Base-by-base conservation (phyloP, 2,329 filamentous ascomycete genomes). In the Fusarium guadeloupense region DNA sequence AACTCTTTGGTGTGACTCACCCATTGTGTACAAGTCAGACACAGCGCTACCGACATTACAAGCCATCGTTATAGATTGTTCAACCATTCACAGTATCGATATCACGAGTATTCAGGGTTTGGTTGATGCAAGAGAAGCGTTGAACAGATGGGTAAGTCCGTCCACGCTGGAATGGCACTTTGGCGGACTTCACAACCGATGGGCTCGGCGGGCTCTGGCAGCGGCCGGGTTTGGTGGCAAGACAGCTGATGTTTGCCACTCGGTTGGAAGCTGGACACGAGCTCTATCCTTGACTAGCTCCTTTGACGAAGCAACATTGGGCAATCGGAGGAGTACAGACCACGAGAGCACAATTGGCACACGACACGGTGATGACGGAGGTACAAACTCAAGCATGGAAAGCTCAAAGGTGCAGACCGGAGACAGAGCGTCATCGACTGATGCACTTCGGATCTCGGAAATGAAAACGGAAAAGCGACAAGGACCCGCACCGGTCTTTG, bases 61-160 rank as follows among this genome's bases (percentile, higher is more conserved):
- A 6, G 84, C 85, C 6, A 63, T 88, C 9, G 77, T 88, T 9
- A 75, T 87, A 3, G 85, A 88, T 72, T 85, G 84, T 66, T 81
- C 81, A 0, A 77, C 83, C 2, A 82, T 87, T 39, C 83, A 85
- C 66, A 78, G 80, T 51, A 74, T 87, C 23, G 85, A 88, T 56
- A 78, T 85, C 9, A 87, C 85, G 0, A 81, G 82, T 3, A 72
- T 86, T 0, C 84, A 88, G 64, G 81, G 81, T 1, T 74, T 88
- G 10, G 76, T 85, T 39, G 84, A 87, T 64, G 72, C 85, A 12
- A 79, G 84, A 34, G 81, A 81, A 59, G 78, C 81, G 19, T 75
- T 88, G 3, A 82, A 85, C 68, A 76, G 78, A 13, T 82, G 86
- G 65, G 80, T 83, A 1, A 69, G 76, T 4, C 82, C 81, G 0